Evolutionary conservation across 2,329 filamentous ascomycete species (phyloP), one percentile per base, ranked within the genome.

Genomic region (Pezicula rhizophila): DNA sequence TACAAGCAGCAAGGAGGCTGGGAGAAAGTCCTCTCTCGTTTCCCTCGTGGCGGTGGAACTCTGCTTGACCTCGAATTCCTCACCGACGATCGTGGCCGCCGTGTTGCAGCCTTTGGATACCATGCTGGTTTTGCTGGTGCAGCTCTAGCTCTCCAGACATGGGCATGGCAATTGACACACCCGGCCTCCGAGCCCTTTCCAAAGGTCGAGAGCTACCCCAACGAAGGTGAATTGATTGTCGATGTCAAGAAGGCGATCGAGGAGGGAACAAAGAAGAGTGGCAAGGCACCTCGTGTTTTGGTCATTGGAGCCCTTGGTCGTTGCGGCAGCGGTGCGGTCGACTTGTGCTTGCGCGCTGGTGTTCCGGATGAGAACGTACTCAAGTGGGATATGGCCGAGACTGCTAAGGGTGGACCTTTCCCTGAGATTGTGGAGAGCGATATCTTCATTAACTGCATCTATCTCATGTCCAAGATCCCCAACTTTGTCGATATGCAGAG

Each of bases 51-150:
- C 50, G 81, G 82, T 47, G 88, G 89, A 57, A 84, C 80, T 0
- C 79, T 96, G 12, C 80, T 90, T 51, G 91, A 96, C 62, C 78
- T 96, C 34, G 91, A 96, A 66, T 96, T 96, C 66, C 75, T 96
- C 34, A 79, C 80, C 35, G 85, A 95, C 57, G 79, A 84, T 55
- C 76, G 72, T 26, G 87, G 87, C 34, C 75, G 86, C 42, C 73
- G 87, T 52, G 83, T 91, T 1, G 84, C 84, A 8, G 82, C 72
- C 6, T 71, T 73, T 50, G 71, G 74, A 52, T 87, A 83, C 67
- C 80, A 84, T 52, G 89, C 88, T 26, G 89, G 88, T 17, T 93
- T 87, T 64, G 82, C 85, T 46, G 73, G 76, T 31, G 79, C 85
- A 37, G 87, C 87, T 8, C 73, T 91, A 45, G 87, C 85, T 23